These are phyloP conservation scores for Dentipellis sp. DNA, from an alignment of 768 basidiomycete genomes.

Conservation along the genomic window DNA sequence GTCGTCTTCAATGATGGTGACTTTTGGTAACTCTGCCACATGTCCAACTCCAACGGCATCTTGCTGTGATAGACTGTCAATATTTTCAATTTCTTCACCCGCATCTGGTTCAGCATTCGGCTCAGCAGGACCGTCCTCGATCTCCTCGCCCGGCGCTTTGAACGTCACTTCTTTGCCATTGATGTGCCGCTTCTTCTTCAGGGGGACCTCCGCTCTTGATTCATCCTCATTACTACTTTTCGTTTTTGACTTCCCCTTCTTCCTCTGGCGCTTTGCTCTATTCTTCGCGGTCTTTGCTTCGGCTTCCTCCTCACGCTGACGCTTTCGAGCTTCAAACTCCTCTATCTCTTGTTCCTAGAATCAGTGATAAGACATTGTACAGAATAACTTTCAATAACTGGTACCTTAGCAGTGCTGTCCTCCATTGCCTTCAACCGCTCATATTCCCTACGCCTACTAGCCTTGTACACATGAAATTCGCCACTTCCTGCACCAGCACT, in stretches of 20 bases:
- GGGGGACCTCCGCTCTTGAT: neutral
- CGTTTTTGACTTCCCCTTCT: slow-evolving; percentile 63
- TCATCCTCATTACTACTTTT: slow-evolving; percentile 6
- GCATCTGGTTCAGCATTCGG: neutral
- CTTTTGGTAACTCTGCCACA: neutral
- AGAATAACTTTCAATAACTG: slow-evolving; percentile 2
- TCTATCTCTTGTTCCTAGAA: slow-evolving; percentile 56
- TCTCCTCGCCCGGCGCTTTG: neutral
- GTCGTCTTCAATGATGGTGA: neutral
- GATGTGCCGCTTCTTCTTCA: neutral
- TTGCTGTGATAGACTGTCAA: neutral
- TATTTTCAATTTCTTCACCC: neutral
- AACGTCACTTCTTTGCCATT: neutral
- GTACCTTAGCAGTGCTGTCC: slow-evolving; percentile 68
- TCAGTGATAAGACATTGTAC: neutral
- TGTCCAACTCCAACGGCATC: neutral
- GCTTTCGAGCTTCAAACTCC: slow-evolving; percentile 71
- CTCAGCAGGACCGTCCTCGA: neutral
- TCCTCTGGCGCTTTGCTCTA: slow-evolving; percentile 87
- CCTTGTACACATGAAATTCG: slow-evolving; percentile 98
- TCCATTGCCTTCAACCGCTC: slow-evolving; percentile 89
- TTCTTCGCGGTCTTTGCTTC: slow-evolving; percentile 95
- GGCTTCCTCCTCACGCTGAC: slow-evolving; percentile 57
- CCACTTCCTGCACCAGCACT: slow-evolving; percentile 96
- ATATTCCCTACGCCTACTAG: slow-evolving; percentile 87